Base-by-base conservation (phyloP, 164 flowering plant genomes). In the Macadamia tetraphylla region DNA sequence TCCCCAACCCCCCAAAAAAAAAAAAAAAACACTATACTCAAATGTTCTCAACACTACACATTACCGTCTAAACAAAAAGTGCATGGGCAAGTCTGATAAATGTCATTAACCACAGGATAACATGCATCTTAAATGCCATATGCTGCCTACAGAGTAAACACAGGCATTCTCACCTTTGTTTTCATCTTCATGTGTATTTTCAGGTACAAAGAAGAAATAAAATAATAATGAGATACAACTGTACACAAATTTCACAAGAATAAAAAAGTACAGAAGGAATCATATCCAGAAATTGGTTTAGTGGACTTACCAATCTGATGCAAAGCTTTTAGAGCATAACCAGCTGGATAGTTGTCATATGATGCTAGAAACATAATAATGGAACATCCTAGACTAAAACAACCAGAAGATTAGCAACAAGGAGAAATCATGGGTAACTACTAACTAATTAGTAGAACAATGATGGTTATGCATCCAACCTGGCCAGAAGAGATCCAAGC, bases 261-360 rank as follows among this genome's bases (percentile, higher is more conserved):
- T 4, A 18, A 9, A 48, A 62, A 12, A 3, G 35, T 9, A 30
- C 4, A 23, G 63, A 60, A 40, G 1, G 7, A 13, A 57, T 58
- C 23, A 67, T 11, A 9, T n/a, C 48, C 46, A 69, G 57, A n/a
- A 52, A 72, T 30, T 46, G 68, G 71, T 73, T 63, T 51, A 73
- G 67, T 46, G 70, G 59, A 44, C 86, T 78, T 53, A 92, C 97
- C 92, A 23, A 70, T 73, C 35, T 69, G 78, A 81, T 94, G 97
- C 81, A 94, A 81, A 58, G 72, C 75, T 77, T 83, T 87, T 32
- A 94, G 74, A 65, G 95, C 97, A 76, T 85, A 68, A 55, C 90
- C 97, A 75, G 89, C 82, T 40, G 99, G 95, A 78, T 94, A 94
- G 73, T 94, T 94, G 60, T 86, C 78, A 67, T 90, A 89, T 18